A percentile compares a stretch with the other conserved stretches of the same genome.
These are phyloP conservation scores for Cladosporium sp. DNA, from an alignment of 2,329 filamentous ascomycete genomes.

Conservation along the genomic window DNA sequence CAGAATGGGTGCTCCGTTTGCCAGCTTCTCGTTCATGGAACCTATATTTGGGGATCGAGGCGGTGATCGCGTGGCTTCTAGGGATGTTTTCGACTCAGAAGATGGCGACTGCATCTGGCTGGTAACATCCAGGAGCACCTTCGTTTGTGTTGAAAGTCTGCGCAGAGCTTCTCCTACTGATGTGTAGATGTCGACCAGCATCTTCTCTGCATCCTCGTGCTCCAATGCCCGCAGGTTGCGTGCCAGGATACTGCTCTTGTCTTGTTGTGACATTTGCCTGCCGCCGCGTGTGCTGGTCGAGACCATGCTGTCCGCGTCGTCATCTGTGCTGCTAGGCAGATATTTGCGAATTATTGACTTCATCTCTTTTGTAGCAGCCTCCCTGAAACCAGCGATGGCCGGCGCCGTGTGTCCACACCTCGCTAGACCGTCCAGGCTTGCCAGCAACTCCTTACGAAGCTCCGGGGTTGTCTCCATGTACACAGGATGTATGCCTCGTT, in stretches of 20 bases:
- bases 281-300: slow-evolving; percentile 73
- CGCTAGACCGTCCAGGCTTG: slow-evolving; percentile 73
- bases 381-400: slow-evolving; percentile 80
- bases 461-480: slow-evolving; percentile 71
- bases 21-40: slow-evolving; percentile 40
- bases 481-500: slow-evolving; percentile 56
- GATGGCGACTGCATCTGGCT: slow-evolving; percentile 59
- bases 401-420: slow-evolving; percentile 73
- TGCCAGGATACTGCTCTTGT: slow-evolving; percentile 84
- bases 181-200: slow-evolving; percentile 79
- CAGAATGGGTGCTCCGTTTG: slow-evolving; percentile 19
- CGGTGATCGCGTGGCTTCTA: slow-evolving; percentile 35
- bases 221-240: slow-evolving; percentile 83
- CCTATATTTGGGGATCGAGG: slow-evolving; percentile 43
- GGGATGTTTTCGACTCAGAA: slow-evolving; percentile 32
- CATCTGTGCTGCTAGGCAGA: slow-evolving; percentile 87
- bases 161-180: slow-evolving; percentile 82
- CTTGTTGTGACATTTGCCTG: slow-evolving; percentile 69
- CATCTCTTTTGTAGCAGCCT: slow-evolving; percentile 79
- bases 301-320: slow-evolving; percentile 86
- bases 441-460: slow-evolving; percentile 65
- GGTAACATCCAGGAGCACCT: slow-evolving; percentile 89
- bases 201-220: slow-evolving; percentile 74
- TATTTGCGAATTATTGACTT: slow-evolving; percentile 78
- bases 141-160: slow-evolving; percentile 82